Evolutionary conservation across 208 protist species (phyloP), one percentile per base, ranked within the genome.

Genomic region (Lotmaria passim): DNA sequence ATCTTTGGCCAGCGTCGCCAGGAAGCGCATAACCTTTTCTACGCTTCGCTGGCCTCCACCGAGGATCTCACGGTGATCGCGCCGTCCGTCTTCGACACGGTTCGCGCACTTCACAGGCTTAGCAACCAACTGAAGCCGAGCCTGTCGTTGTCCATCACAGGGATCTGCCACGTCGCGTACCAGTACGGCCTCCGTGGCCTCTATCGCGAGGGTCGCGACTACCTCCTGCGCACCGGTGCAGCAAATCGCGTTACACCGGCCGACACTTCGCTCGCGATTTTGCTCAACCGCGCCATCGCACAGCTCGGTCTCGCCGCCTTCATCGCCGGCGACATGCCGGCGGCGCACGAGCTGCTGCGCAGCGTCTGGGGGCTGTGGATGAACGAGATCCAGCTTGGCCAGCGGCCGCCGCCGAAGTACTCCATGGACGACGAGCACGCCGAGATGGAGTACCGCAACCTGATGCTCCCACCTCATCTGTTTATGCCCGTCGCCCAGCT

Each of bases 261-360:
- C 23, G 65, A 81, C 24, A 57, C 79, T 7, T 8, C 44, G 11
- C 79, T 92, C 44, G 74, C 79, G n/a, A 84, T 93, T 56, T 48
- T 93, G 33, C 84, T 89, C 52, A 94, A 96, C 74, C 81, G 91
- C 44, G 82, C 82, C 36, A 83, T 96, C 67, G 83, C 85, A 6
- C 91, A 94, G 64, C 78, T 96, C 44, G 87, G 87, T 10, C 83
- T 96, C 60, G 74, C 87, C 53, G 88, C 91, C 33, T 96, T 96
- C 69, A 69, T 82, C 21, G 81, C 75, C 5, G 83, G 81, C 38
- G 81, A 93, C 60, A 81, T 93, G 52, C 24, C 71, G 10, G 69
- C 89, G 61, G 58, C 88, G 15, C 90, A 93, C 73, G 70, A 85
- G 48, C 60, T 94, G 51, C 75, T 96, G 39, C 79, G 79, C 34